Evolutionary conservation across 129 eudicot species (phyloP).

Genomic region (Erigeron canadensis): DNA sequence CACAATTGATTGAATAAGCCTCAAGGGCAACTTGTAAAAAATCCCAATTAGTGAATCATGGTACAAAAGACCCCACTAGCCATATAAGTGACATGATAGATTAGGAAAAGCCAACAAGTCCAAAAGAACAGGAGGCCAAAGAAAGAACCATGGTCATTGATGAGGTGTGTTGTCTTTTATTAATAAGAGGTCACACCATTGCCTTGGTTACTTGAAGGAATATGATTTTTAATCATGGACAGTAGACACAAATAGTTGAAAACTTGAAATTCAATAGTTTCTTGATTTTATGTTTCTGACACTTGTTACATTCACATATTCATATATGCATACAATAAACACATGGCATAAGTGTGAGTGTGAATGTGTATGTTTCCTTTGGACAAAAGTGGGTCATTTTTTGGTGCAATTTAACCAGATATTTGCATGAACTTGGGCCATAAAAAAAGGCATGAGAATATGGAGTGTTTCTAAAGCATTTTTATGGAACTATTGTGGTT

Average conservation of each 20-base stretch:
- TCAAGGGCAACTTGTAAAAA: slow-evolving; percentile 18
- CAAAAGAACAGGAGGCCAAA: slow-evolving; percentile 1
- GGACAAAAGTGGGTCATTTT: slow-evolving; percentile 23
- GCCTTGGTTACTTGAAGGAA: slow-evolving; percentile 17
- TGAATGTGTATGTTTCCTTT: slow-evolving; percentile 5
- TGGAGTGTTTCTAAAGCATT: slow-evolving; percentile 15
- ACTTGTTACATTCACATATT: slow-evolving; percentile 1
- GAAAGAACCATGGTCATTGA: slow-evolving; percentile 1
- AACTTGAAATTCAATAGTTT: neutral
- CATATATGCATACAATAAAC: slow-evolving; percentile 13
- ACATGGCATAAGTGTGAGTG: neutral
- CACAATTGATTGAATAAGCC: slow-evolving; percentile 30
- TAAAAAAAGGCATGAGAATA: slow-evolving; percentile 32
- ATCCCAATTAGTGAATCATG: slow-evolving; percentile 34
- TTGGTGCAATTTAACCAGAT: slow-evolving; percentile 28
- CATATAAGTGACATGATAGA: slow-evolving; percentile 23
- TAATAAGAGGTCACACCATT: slow-evolving; percentile 14
- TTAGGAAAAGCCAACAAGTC: slow-evolving; percentile 15
- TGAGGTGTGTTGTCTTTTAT: slow-evolving; percentile 22
- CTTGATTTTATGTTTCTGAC: slow-evolving; percentile 4
- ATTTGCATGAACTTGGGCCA: slow-evolving; percentile 12
- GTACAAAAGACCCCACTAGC: slow-evolving; percentile 34
- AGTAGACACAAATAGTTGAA: slow-evolving; percentile 8
- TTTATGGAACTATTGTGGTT: slow-evolving; percentile 13
- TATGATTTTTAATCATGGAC: slow-evolving; percentile 21